Evolutionary conservation across 1,284 basidiomycete genomes (phyloP).

Genomic region (Rhizopogon parksii): DNA sequence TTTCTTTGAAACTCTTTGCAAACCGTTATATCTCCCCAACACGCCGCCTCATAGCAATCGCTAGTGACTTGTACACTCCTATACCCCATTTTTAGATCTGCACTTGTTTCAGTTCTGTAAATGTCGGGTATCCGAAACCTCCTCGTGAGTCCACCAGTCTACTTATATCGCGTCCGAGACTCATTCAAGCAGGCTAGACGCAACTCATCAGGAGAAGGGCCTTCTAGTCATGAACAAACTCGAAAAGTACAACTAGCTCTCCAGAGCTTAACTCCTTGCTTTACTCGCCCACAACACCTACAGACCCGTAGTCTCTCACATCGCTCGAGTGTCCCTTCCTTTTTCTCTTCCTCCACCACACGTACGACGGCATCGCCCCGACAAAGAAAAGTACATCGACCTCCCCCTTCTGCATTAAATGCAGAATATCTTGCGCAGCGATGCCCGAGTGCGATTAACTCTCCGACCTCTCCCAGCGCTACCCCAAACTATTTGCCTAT

Average conservation of each 20-base stretch:
- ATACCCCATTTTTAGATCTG: too few species aligned
- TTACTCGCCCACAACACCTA: background rate
- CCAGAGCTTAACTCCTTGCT: background rate
- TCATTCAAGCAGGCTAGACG: background rate
- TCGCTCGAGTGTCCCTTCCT: background rate
- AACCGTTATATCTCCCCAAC: too few species aligned
- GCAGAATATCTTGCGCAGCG: background rate
- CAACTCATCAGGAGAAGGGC: background rate
- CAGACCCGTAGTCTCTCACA: background rate
- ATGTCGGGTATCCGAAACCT: background rate
- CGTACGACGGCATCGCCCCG: background rate
- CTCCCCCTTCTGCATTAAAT: background rate
- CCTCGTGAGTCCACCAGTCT: background rate
- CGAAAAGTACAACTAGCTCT: background rate
- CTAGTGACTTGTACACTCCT: too few species aligned
- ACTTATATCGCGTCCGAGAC: background rate
- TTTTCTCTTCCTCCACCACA: background rate
- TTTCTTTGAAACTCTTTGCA: too few species aligned
- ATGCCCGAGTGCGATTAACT: too few species aligned
- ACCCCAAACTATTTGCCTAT: background rate
- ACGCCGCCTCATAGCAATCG: too few species aligned
- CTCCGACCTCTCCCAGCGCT: background rate
- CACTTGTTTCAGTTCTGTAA: background rate
- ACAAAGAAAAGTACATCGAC: background rate
- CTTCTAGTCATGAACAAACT: background rate